Evolutionary conservation across 306 rosid species (phyloP).

Genomic region (Medicago arabica): DNA sequence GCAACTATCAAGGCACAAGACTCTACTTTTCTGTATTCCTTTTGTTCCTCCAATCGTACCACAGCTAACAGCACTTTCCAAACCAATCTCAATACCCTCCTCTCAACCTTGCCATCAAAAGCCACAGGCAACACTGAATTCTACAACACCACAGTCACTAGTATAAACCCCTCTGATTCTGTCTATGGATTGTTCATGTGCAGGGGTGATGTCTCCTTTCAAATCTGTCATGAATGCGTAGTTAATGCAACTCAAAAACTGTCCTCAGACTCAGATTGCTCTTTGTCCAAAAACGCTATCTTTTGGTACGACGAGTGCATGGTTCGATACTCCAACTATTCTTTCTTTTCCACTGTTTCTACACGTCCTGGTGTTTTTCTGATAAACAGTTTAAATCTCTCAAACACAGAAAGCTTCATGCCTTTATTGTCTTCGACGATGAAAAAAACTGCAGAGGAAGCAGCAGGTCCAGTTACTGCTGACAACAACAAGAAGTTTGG

Average conservation of each 20-base stretch:
- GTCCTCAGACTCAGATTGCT: neutral
- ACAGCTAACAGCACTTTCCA: neutral
- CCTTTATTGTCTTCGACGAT: neutral
- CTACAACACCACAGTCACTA: neutral
- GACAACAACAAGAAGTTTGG: neutral
- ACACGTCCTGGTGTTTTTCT: accelerated
- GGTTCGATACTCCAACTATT: neutral
- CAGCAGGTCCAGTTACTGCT: neutral
- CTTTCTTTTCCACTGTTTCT: neutral
- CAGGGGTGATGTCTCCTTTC: neutral
- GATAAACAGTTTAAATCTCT: accelerated
- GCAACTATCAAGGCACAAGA: neutral
- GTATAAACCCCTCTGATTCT: neutral
- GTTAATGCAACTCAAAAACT: neutral
- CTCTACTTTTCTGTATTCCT: neutral
- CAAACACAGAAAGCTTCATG: neutral
- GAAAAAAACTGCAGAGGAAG: neutral
- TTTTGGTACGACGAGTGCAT: neutral
- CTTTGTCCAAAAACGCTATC: neutral
- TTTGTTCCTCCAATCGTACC: neutral
- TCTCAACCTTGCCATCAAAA: neutral
- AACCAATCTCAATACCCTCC: neutral
- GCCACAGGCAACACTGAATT: neutral
- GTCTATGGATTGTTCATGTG: constrained; percentile 3
- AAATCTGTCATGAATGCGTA: neutral